Conservation (phyloP, 73 alveolate species). For the Paramecium tetraurelia region DNA sequence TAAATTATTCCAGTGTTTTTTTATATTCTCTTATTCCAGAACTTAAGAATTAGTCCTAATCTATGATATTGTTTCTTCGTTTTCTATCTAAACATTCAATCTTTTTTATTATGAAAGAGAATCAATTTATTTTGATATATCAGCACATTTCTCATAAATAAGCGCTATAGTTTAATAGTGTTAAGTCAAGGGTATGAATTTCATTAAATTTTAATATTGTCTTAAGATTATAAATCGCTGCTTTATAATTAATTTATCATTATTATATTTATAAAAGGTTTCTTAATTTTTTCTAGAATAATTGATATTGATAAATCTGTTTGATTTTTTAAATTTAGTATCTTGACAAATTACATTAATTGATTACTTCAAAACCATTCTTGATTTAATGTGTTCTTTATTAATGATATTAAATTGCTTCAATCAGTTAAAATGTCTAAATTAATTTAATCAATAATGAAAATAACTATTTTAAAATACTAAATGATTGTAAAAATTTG, state of each 20-base stretch:
- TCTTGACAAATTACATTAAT: no score
- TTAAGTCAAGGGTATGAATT: background rate
- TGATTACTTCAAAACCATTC: no score
- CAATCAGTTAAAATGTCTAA: no score
- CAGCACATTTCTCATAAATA: background rate
- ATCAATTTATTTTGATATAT: background rate
- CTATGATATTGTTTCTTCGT: background rate
- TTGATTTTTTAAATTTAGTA: no score
- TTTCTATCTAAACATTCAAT: background rate
- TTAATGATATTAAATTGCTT: no score
- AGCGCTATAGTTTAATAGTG: background rate
- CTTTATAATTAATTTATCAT: background rate
- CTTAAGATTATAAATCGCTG: no score
- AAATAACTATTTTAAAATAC: no score
- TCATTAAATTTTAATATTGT: background rate
- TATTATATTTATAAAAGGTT: background rate
- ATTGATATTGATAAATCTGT: no score
- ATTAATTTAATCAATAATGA: no score
- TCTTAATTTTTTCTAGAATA: no score
- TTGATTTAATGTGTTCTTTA: no score
- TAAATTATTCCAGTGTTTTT: background rate
- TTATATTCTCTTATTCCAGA: background rate
- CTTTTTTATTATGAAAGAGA: background rate
- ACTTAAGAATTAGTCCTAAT: background rate
- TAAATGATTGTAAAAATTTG: no score